Percentiles rank a stretch among this genome's conserved stretches.
phyloP scores from a whole-genome alignment of 2,329 filamentous ascomycete genomes.

The Didymella arachidicola region DNA sequence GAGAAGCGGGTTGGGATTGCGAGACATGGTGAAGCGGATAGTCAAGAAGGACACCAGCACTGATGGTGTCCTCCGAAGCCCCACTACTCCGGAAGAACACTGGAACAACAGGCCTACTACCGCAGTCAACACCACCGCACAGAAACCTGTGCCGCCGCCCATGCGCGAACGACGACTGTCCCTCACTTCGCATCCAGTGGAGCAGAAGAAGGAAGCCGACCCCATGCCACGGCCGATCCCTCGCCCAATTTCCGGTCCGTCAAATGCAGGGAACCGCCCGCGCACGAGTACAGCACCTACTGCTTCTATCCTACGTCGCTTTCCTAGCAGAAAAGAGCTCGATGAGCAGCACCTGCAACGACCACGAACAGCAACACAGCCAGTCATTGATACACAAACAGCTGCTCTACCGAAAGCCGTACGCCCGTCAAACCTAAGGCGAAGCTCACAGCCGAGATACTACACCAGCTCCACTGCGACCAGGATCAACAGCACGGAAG shows the following conservation, averaged over 20 bases:
- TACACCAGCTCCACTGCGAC: slow-evolving; percentile 20
- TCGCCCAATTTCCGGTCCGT: slow-evolving; percentile 12
- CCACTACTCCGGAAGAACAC: slow-evolving; percentile 2
- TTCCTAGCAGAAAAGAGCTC: slow-evolving; percentile 14
- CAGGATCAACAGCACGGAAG: slow-evolving; percentile 12
- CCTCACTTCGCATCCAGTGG: slow-evolving; percentile 5
- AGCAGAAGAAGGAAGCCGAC: not conserved
- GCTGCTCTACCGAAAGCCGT: not conserved
- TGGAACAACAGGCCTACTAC: slow-evolving; percentile 12
- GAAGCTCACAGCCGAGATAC: slow-evolving; percentile 26
- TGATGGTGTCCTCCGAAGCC: slow-evolving; percentile 9
- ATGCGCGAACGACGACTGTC: slow-evolving; percentile 4
- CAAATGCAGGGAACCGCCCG: slow-evolving; percentile 3
- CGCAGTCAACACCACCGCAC: not conserved
- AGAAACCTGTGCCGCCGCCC: slow-evolving; percentile 3
- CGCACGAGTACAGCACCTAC: slow-evolving; percentile 17
- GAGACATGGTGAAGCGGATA: slow-evolving; percentile 41
- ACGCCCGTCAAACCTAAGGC: slow-evolving; percentile 4
- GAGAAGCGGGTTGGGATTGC: slow-evolving; percentile 34
- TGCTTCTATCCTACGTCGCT: slow-evolving; percentile 7
- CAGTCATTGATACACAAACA: not conserved
- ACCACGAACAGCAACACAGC: slow-evolving; percentile 13
- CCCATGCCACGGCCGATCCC: slow-evolving; percentile 14
- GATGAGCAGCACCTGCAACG: slow-evolving; percentile 8
- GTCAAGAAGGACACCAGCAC: slow-evolving; percentile 31